Base-by-base conservation (phyloP, 306 rosid genomes). In the Vigna mungo region DNA sequence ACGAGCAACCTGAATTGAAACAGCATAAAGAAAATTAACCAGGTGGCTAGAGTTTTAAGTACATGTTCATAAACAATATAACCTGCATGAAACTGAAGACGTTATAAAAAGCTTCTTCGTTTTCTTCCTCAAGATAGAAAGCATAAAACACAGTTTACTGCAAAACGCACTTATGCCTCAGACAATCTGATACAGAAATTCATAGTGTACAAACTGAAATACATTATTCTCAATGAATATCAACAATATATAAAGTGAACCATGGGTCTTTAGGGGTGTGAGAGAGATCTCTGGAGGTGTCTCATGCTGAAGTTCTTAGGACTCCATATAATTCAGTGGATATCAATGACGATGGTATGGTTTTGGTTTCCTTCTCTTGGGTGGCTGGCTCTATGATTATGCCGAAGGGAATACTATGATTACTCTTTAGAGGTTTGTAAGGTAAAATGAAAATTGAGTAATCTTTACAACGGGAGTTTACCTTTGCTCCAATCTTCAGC, bases 401-500 rank as follows among this genome's bases (percentile, higher is more conserved):
- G 34, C 18, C 52, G 46, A 62, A 27, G 46, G 69, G 55, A 71
- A 63, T 23, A 53, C 46, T 14, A 76, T 17, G 51, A 70, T 41
- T 76, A 70, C 69, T 8, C 32, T 17, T 69, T 10, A 54, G 41
- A 61, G 7, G 63, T 30, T 74, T 75, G 56, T 65, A 55, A 32
- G 11, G 21, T 76, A 21, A 27, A 76, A 75, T 41, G 46, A n/a
- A 67, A 79, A 46, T 74, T 69, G 66, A 74, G 58, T 64, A 55
- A 32, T 58, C 71, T 59, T 71, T 43, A 76, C 21, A 61, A 55
- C 37, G 39, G 51, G 41, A 77, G 32, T 68, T 85, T 78, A 91
- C 99, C 97, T 95, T 92, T 21, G 99, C 90, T 63, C 99, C 97
- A 87, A 95, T 95, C 85, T 92, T 90, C 75, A 95, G 84, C 84